These are phyloP conservation scores for Debaryomycetaceae sp. DNA, from an alignment of 1,139 yeast genomes.

Conservation along the genomic window DNA sequence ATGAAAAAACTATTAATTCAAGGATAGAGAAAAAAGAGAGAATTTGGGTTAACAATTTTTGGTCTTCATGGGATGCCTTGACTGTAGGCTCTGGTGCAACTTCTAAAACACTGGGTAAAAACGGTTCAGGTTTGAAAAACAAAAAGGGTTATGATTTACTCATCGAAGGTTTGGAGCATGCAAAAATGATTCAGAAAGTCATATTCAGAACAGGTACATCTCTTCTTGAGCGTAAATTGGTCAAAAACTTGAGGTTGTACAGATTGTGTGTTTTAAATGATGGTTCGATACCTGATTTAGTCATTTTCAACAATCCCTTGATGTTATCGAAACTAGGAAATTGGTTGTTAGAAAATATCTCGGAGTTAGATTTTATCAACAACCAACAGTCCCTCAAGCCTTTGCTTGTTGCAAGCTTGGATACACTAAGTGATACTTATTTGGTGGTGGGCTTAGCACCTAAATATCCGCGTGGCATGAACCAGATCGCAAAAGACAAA, in stretches of 20 bases:
- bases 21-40: slow-evolving; percentile 55
- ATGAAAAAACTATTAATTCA: slow-evolving; percentile 38
- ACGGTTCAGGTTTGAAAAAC: slow-evolving; percentile 21
- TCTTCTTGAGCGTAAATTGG: slow-evolving; percentile 73
- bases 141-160: slow-evolving; percentile 56
- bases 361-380: slow-evolving; percentile 61
- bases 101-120: not conserved
- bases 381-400: slow-evolving; percentile 60
- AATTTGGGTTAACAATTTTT: slow-evolving; percentile 83
- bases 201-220: slow-evolving; percentile 88
- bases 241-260: slow-evolving; percentile 77
- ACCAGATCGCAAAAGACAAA: slow-evolving; percentile 42
- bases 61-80: slow-evolving; percentile 95
- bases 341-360: slow-evolving; percentile 89
- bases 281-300: slow-evolving; percentile 72
- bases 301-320: slow-evolving; percentile 77
- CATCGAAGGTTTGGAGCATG: slow-evolving; percentile 69
- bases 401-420: slow-evolving; percentile 82
- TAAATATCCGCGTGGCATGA: slow-evolving; percentile 64
- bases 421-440: slow-evolving; percentile 71
- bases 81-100: slow-evolving; percentile 34
- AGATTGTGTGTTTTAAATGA: slow-evolving; percentile 86
- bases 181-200: slow-evolving; percentile 79
- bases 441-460: slow-evolving; percentile 91
- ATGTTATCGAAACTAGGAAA: slow-evolving; percentile 80